Percentiles rank a stretch among this genome's conserved stretches.
Conservation (phyloP, 2,329 filamentous ascomycete genomes). For the Zasmidium citrigriseum region DNA sequence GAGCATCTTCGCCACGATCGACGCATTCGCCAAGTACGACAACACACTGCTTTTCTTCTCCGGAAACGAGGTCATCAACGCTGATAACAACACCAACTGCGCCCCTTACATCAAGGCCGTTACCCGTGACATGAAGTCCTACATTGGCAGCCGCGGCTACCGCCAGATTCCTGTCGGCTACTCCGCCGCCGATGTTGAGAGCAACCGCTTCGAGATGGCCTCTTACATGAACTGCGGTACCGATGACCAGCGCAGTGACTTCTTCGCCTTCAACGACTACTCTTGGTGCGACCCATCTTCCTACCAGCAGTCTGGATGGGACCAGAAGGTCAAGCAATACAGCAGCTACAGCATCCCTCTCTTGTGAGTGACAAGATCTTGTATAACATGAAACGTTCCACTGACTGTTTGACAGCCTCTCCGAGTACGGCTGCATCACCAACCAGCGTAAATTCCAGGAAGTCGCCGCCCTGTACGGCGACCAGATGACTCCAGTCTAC, state of each 20-base stretch:
- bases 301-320: conserved; percentile 75
- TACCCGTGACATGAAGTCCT: conserved; percentile 78
- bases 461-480: conserved; percentile 74
- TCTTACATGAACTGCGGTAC: conserved; percentile 91
- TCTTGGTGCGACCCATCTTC: conserved; percentile 77
- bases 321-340: conserved; percentile 85
- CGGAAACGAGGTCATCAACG: conserved; percentile 76
- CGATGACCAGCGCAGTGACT: conserved; percentile 81
- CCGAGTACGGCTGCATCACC: conserved; percentile 88
- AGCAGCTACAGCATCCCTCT: conserved; percentile 83
- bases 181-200: conserved; percentile 80
- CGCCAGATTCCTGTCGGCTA: conserved; percentile 76
- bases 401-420: conserved; percentile 57
- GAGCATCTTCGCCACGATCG: conserved; percentile 83
- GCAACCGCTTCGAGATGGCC: conserved; percentile 84
- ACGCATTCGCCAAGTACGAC: conserved; percentile 77
- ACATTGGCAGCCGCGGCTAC: conserved; percentile 70
- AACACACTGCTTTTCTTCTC: conserved; percentile 87
- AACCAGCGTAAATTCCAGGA: conserved; percentile 82
- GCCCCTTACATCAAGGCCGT: conserved; percentile 73
- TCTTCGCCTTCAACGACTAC: conserved; percentile 89
- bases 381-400: not conserved
- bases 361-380: conserved; percentile 53
- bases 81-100: conserved; percentile 60
- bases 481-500: conserved; percentile 84